A percentile compares a stretch with the other conserved stretches of the same genome.
These are phyloP conservation scores for Medicago arabica DNA, from an alignment of 306 rosid genomes.

Conservation along the genomic window DNA sequence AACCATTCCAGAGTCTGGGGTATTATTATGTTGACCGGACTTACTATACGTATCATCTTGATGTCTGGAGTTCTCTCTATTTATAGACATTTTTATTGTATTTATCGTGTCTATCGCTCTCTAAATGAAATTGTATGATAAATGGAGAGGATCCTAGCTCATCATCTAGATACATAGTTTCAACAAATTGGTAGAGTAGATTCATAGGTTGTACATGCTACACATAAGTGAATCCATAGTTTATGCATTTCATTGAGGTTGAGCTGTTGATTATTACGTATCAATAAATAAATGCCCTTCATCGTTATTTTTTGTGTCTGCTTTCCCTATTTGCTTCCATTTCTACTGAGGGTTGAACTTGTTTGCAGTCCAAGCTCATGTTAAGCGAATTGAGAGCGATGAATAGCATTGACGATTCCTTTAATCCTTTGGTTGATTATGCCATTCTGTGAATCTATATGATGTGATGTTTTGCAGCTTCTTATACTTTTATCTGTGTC, in stretches of 20 bases:
- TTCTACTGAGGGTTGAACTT: slow-evolving; percentile 7
- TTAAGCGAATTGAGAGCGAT: neutral
- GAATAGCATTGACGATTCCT: slow-evolving; percentile 14
- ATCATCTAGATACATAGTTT: slow-evolving; percentile 1
- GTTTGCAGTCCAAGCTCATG: slow-evolving; percentile 14
- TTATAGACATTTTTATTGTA: too few relatives aligned
- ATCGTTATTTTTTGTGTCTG: slow-evolving; percentile 24
- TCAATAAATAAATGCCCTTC: neutral
- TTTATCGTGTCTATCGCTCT: too few relatives aligned
- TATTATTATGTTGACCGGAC: slow-evolving; percentile 30
- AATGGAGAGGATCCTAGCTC: too few relatives aligned
- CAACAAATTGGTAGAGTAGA: slow-evolving; percentile 25
- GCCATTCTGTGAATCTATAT: neutral
- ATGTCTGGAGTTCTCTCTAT: too few relatives aligned
- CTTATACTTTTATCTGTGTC: neutral
- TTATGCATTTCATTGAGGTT: slow-evolving; percentile 19
- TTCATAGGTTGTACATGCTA: slow-evolving; percentile 36
- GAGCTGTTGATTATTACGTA: slow-evolving; percentile 30
- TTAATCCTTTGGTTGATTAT: neutral
- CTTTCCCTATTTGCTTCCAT: neutral
- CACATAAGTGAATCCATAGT: slow-evolving; percentile 18
- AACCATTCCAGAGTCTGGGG: slow-evolving; percentile 29
- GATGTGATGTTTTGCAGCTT: slow-evolving; percentile 1
- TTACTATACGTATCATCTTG: neutral
- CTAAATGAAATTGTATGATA: too few relatives aligned